Evolutionary conservation across 164 flowering plant genomes (phyloP).

Genomic region (Platanus orientalis): DNA sequence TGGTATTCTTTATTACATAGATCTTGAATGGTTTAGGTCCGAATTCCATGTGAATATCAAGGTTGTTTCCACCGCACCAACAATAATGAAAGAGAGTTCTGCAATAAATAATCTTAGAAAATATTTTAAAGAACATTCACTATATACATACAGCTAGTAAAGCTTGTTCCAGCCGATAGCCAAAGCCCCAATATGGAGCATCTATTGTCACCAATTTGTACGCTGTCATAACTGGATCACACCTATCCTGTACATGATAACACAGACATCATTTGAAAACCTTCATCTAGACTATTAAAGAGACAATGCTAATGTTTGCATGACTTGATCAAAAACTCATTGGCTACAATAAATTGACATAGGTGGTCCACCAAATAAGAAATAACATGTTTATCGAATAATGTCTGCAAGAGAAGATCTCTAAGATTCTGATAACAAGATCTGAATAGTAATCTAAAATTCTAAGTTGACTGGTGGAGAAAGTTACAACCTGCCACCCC

Average conservation of each 20-base stretch:
- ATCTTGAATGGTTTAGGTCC: too few relatives aligned
- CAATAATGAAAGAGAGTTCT: too few relatives aligned
- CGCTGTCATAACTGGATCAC: conserved; percentile 71
- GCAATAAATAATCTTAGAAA: too few relatives aligned
- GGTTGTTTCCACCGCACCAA: too few relatives aligned
- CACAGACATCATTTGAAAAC: neutral
- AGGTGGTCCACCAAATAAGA: too few relatives aligned
- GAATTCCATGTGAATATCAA: too few relatives aligned
- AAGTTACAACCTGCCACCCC: conserved; percentile 63
- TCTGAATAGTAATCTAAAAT: neutral
- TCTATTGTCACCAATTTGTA: conserved; percentile 68
- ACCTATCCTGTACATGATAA: conserved; percentile 36
- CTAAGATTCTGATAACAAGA: too few relatives aligned
- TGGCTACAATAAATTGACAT: neutral
- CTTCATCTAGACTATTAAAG: neutral
- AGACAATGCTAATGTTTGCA: neutral
- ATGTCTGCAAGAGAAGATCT: too few relatives aligned
- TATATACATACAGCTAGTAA: conserved; percentile 42
- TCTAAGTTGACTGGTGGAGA: neutral
- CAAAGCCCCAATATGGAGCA: conserved; percentile 78
- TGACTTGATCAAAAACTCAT: neutral
- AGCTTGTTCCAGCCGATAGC: conserved; percentile 60
- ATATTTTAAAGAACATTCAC: too few relatives aligned
- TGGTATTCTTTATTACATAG: too few relatives aligned
- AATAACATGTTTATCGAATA: too few relatives aligned